These are phyloP conservation scores for Emiliania huxleyi DNA, from an alignment of 78 protist species.

Conservation along the genomic window DNA sequence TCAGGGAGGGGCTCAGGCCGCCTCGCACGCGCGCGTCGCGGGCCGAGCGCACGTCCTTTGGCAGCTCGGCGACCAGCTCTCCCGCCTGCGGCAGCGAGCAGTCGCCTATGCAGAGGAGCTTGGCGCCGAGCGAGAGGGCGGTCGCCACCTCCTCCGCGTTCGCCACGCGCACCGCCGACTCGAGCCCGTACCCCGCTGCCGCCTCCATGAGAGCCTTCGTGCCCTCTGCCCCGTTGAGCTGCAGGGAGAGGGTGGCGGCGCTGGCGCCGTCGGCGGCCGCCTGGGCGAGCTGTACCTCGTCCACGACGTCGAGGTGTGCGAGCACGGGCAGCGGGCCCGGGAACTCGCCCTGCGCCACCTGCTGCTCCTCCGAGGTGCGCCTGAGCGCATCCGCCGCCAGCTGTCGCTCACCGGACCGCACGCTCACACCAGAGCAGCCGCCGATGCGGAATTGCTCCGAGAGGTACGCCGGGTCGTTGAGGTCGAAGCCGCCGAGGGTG, in stretches of 20 bases:
- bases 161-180: background rate
- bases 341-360: background rate
- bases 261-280: background rate
- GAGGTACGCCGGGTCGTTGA: background rate
- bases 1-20: too few relatives aligned
- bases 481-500: slow-evolving; percentile 11
- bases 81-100: background rate
- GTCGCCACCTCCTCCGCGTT: background rate
- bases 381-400: background rate
- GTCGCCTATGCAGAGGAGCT: background rate
- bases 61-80: background rate
- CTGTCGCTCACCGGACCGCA: background rate
- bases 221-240: background rate
- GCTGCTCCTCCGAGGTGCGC: background rate
- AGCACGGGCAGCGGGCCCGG: background rate
- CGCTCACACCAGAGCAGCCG: background rate
- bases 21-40: background rate
- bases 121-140: background rate
- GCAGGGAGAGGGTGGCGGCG: background rate
- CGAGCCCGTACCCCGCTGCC: background rate
- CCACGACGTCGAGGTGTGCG: background rate
- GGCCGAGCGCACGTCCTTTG: background rate
- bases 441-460: background rate
- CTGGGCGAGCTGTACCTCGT: background rate
- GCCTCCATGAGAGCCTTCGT: background rate